Conservation (phyloP, 139 green algal species). For the Bryopsis sp. region DNA sequence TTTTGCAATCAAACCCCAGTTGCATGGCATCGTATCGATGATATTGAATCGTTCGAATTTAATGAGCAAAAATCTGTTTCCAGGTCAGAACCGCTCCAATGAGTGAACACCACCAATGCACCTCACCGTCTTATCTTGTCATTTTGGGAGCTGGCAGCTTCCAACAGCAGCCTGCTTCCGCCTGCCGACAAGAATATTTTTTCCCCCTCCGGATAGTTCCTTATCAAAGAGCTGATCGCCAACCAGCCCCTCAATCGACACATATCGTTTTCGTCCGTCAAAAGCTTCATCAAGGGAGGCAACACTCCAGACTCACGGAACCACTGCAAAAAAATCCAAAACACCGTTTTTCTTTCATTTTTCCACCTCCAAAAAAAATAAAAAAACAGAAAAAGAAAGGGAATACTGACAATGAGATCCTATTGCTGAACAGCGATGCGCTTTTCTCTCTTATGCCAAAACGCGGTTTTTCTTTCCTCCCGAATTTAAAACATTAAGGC, state of each 20-base stretch:
- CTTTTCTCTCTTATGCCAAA: neutral
- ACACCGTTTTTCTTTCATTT: neutral
- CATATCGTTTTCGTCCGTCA: neutral
- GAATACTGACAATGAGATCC: neutral
- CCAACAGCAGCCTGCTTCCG: neutral
- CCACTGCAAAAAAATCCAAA: slow-evolving; percentile 4
- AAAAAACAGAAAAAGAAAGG: neutral
- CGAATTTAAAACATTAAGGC: too few species aligned
- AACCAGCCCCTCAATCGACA: slow-evolving; percentile 14
- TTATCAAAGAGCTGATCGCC: slow-evolving; percentile 1
- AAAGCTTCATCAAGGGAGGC: neutral
- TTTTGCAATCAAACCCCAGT: neutral
- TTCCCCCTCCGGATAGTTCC: neutral
- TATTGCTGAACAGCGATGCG: neutral
- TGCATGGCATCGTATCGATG: neutral
- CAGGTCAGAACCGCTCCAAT: slow-evolving; percentile 12
- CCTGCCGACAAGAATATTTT: neutral
- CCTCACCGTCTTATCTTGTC: neutral
- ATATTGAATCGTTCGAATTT: neutral
- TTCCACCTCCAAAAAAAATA: slow-evolving; percentile 3
- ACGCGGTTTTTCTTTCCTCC: too few species aligned
- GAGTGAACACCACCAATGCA: neutral
- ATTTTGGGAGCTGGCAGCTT: neutral
- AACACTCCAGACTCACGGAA: slow-evolving; percentile 12
- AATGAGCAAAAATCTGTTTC: neutral